These are phyloP conservation scores for Kodamaea fungicola DNA, from an alignment of 1,139 yeast species.

Conservation along the genomic window DNA sequence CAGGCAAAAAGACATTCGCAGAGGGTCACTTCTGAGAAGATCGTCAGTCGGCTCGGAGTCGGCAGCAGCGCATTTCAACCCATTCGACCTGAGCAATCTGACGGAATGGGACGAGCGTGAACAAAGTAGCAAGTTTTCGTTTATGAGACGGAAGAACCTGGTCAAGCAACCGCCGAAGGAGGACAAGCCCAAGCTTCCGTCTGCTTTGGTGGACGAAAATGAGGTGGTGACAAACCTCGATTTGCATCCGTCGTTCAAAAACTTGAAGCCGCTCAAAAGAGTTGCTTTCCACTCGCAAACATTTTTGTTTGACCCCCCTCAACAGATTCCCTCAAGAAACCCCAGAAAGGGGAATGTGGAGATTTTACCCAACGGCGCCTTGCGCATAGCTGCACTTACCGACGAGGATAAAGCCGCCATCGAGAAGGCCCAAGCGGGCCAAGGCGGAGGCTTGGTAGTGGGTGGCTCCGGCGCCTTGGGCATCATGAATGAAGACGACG, in stretches of 20 bases:
- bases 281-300: conserved; percentile 74
- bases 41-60: conserved; percentile 6
- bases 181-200: not conserved
- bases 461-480: conserved; percentile 69
- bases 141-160: conserved; percentile 5
- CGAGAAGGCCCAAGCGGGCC: conserved; percentile 46
- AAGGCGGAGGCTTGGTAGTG: conserved; percentile 72
- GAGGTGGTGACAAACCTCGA: conserved; percentile 2
- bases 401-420: conserved; percentile 51
- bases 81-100: conserved; percentile 3
- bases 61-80: conserved; percentile 1
- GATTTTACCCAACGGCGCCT: conserved; percentile 54
- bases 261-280: conserved; percentile 49
- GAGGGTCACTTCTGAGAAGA: conserved; percentile 8
- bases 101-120: conserved; percentile 1
- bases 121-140: conserved; percentile 5
- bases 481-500: conserved; percentile 27
- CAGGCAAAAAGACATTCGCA: conserved; percentile 29
- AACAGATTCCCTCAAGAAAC: conserved; percentile 60
- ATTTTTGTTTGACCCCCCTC: conserved; percentile 70
- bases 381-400: conserved; percentile 57
- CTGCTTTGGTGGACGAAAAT: conserved; percentile 1
- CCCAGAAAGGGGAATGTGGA: conserved; percentile 76
- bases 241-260: conserved; percentile 12
- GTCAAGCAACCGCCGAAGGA: conserved; percentile 3